phyloP scores from a whole-genome alignment of 1,139 yeast species.

The Komagataea norvegica region DNA sequence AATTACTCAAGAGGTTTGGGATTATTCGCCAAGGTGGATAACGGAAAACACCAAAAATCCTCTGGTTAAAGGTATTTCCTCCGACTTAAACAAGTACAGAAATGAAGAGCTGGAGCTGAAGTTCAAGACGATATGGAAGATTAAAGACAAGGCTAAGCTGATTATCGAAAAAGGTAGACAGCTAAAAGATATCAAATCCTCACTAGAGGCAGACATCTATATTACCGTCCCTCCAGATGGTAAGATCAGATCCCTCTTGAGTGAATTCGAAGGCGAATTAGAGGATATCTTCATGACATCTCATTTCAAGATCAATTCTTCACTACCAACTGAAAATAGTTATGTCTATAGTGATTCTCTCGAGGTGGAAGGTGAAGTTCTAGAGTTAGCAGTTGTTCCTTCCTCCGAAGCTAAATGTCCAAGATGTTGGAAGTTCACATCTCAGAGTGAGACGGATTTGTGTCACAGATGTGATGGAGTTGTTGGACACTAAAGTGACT shows the following conservation, averaged over 20 bases:
- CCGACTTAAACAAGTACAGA: conserved; percentile 36
- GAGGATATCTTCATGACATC: conserved; percentile 69
- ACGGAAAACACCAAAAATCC: conserved; percentile 43
- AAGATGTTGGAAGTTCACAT: conserved; percentile 84
- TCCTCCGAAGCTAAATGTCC: conserved; percentile 67
- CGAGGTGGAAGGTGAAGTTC: conserved; percentile 28
- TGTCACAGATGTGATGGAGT: conserved; percentile 66
- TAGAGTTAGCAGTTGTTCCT: conserved; percentile 38
- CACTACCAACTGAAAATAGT: conserved; percentile 15
- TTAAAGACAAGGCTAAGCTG: conserved; percentile 48
- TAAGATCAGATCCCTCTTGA: conserved; percentile 25
- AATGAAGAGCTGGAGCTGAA: conserved; percentile 29
- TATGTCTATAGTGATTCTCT: conserved; percentile 31
- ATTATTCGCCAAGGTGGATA: conserved; percentile 39
- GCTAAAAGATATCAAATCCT: conserved; percentile 49
- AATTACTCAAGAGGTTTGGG: conserved; percentile 86
- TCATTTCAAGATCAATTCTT: conserved; percentile 37
- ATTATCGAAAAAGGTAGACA: conserved; percentile 45
- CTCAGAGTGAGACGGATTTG: conserved; percentile 46
- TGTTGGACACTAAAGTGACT: too few species aligned
- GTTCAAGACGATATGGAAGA: conserved; percentile 36
- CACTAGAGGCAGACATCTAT: conserved; percentile 55
- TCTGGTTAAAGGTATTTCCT: conserved; percentile 39
- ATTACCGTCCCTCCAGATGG: conserved; percentile 28
- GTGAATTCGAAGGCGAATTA: conserved; percentile 26